Percentiles rank a stretch among this genome's conserved stretches.
Evolutionary conservation across 2,329 filamentous ascomycete species (phyloP).

Genomic region (Passalora sequoiae): DNA sequence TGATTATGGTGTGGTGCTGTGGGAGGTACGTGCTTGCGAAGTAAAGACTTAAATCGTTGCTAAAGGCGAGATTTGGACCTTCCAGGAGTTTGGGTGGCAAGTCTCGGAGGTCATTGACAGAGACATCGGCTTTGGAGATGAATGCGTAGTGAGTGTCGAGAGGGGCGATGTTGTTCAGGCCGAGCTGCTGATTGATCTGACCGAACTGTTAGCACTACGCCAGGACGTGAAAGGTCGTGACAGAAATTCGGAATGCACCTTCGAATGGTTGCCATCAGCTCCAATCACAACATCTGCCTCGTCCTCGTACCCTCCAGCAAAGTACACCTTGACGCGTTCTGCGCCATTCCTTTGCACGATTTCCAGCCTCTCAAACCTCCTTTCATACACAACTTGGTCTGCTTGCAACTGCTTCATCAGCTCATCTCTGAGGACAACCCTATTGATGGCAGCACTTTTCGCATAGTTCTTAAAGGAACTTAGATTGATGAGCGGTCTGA

Average conservation of each 20-base stretch:
- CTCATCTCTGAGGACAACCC: neutral
- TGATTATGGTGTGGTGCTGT: no score
- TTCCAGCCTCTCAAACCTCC: neutral
- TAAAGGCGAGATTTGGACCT: neutral
- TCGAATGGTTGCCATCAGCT: neutral
- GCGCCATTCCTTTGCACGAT: neutral
- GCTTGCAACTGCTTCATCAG: neutral
- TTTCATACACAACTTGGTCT: neutral
- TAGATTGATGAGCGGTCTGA: neutral
- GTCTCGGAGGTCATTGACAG: neutral
- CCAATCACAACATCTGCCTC: neutral
- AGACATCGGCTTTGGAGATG: constrained; percentile 1
- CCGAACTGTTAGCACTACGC: neutral
- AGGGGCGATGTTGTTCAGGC: constrained; percentile 1
- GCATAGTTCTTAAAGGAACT: neutral
- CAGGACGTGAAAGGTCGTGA: neutral
- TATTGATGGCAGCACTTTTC: neutral
- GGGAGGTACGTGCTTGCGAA: neutral
- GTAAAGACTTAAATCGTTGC: neutral
- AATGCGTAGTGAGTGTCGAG: neutral
- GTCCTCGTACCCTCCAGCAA: neutral
- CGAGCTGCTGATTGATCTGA: neutral
- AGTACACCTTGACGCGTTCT: neutral
- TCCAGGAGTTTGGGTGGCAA: neutral
- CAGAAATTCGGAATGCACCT: neutral